Percentiles rank a stretch among this genome's conserved stretches.
phyloP scores from a whole-genome alignment of 2,329 filamentous ascomycete species.

The Cryphonectria nitschkei region DNA sequence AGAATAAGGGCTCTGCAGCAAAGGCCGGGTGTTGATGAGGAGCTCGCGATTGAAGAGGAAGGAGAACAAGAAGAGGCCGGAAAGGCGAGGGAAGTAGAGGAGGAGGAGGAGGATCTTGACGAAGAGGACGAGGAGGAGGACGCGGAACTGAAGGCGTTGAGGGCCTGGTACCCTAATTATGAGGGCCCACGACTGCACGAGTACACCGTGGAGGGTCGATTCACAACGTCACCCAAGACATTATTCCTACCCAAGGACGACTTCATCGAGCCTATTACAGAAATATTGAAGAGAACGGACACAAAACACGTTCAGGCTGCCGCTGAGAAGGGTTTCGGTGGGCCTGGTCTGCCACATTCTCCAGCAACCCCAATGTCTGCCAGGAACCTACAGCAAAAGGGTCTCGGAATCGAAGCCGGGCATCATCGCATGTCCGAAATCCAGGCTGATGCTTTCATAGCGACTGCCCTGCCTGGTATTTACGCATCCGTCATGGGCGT shows the following conservation, averaged over 20 bases:
- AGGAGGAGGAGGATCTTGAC: slow-evolving; percentile 39
- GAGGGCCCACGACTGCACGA: slow-evolving; percentile 67
- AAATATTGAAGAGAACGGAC: slow-evolving; percentile 69
- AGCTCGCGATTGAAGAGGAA: slow-evolving; percentile 32
- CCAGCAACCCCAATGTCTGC: slow-evolving; percentile 67
- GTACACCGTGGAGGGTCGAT: slow-evolving; percentile 74
- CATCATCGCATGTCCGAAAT: slow-evolving; percentile 73
- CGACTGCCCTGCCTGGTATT: slow-evolving; percentile 69
- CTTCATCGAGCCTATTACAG: slow-evolving; percentile 70
- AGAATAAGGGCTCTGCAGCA: slow-evolving; percentile 40
- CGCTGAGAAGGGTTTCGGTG: slow-evolving; percentile 77
- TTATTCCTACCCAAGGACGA: slow-evolving; percentile 72
- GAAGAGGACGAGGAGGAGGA: slow-evolving; percentile 41
- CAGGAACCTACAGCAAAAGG: slow-evolving; percentile 63
- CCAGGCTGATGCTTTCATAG: slow-evolving; percentile 73
- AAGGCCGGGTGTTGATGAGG: slow-evolving; percentile 28
- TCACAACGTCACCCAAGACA: slow-evolving; percentile 73
- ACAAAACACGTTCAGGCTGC: slow-evolving; percentile 75
- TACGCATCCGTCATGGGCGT: slow-evolving; percentile 71
- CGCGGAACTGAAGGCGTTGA: slow-evolving; percentile 39
- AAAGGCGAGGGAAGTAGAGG: slow-evolving; percentile 42
- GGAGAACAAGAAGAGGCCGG: slow-evolving; percentile 37
- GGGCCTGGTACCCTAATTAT: slow-evolving; percentile 29
- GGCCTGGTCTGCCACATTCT: slow-evolving; percentile 74
- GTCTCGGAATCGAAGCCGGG: slow-evolving; percentile 65